phyloP scores from a whole-genome alignment of 441 rosid species.

The Omphalea diandra region DNA sequence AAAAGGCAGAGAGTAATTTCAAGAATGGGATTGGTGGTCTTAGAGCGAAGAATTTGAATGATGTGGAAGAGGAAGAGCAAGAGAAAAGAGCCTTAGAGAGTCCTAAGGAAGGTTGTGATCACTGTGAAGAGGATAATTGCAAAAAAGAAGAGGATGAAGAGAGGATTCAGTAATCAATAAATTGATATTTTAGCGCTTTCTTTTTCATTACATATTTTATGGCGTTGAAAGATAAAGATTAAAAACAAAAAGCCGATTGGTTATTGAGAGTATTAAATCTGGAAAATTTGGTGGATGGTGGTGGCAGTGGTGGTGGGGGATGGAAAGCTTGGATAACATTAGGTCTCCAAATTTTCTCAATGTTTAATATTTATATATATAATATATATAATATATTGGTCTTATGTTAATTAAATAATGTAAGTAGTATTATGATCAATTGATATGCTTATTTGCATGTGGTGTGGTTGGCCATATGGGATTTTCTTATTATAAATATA shows the following conservation, averaged over 20 bases:
- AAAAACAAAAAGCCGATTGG: neutral
- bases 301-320: neutral
- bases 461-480: slow-evolving; percentile 37
- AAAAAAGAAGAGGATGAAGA: slow-evolving; percentile 32
- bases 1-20: slow-evolving; percentile 37
- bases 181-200: neutral
- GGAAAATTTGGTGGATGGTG: slow-evolving; percentile 14
- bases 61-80: slow-evolving; percentile 48
- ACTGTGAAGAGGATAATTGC: slow-evolving; percentile 39
- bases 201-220: neutral
- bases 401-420: slow-evolving; percentile 19
- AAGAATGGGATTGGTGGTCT: slow-evolving; percentile 30
- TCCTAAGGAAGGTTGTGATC: slow-evolving; percentile 42
- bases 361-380: slow-evolving; percentile 11
- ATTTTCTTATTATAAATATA: neutral
- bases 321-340: slow-evolving; percentile 21
- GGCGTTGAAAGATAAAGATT: slow-evolving; percentile 12
- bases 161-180: slow-evolving; percentile 12
- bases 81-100: slow-evolving; percentile 70
- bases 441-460: slow-evolving; percentile 33
- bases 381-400: slow-evolving; percentile 7
- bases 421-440: slow-evolving; percentile 18
- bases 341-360: slow-evolving; percentile 16
- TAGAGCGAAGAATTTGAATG: slow-evolving; percentile 29
- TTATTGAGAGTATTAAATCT: slow-evolving; percentile 11